phyloP scores from a whole-genome alignment of 2,329 filamentous ascomycete genomes.

The Pseudogymnoascus sp. region DNA sequence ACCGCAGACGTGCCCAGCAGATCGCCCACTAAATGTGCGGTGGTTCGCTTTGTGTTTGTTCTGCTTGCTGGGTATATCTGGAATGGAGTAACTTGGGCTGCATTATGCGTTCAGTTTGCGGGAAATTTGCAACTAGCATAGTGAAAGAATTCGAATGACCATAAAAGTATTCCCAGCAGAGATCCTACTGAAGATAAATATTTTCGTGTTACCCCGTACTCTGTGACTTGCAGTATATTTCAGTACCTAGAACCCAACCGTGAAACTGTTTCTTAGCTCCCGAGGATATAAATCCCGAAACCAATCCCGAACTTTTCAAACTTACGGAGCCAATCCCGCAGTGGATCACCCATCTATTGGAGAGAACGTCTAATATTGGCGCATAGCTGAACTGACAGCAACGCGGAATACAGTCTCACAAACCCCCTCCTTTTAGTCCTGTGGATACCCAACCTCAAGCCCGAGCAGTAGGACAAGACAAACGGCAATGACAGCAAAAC shows the following conservation, averaged over 20 bases:
- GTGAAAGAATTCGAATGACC: conserved; percentile 23
- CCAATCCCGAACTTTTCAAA: not conserved
- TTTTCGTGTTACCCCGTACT: not conserved
- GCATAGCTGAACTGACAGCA: not conserved
- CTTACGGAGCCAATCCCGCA: not conserved
- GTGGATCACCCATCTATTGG: not conserved
- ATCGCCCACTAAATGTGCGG: conserved; percentile 27
- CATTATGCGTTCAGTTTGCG: conserved; percentile 19
- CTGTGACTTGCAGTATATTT: not conserved
- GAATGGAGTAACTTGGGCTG: conserved; percentile 26
- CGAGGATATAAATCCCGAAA: not conserved
- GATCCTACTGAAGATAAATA: not conserved
- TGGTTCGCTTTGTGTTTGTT: conserved; percentile 11
- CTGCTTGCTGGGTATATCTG: conserved; percentile 11
- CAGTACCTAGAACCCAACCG: not conserved
- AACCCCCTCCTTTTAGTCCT: not conserved
- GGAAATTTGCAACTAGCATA: conserved; percentile 25
- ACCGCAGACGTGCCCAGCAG: conserved; percentile 72
- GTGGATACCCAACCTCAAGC: not conserved
- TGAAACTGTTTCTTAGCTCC: not conserved
- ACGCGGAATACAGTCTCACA: not conserved
- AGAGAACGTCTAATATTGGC: not conserved
- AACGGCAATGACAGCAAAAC: not conserved
- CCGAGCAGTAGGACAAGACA: not conserved
- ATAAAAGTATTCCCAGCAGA: conserved; percentile 8